Evolutionary conservation across 2,329 filamentous ascomycete species (phyloP).

Genomic region (Beauveria rudraprayagi): DNA sequence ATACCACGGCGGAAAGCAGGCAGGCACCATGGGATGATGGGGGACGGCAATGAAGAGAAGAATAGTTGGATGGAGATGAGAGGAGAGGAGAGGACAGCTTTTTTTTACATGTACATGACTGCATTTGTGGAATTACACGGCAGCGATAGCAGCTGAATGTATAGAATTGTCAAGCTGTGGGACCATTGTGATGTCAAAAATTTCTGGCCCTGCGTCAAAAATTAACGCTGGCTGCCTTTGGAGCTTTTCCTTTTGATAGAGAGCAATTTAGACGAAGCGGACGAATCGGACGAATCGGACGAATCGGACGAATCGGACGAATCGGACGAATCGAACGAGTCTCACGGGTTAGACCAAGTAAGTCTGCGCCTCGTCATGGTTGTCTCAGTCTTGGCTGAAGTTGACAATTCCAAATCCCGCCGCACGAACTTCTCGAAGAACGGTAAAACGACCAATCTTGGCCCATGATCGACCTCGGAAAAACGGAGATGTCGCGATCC

Average conservation of each 20-base stretch:
- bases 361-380: no score
- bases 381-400: not conserved
- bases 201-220: not conserved
- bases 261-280: not conserved
- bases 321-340: not conserved
- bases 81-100: not conserved
- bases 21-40: not conserved
- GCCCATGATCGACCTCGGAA: not conserved
- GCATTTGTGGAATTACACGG: conserved; percentile 8
- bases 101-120: conserved; percentile 10
- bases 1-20: not conserved
- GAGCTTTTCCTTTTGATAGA: not conserved
- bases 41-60: not conserved
- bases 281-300: not conserved
- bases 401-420: not conserved
- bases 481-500: not conserved
- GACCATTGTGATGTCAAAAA: not conserved
- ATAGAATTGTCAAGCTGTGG: conserved; percentile 8
- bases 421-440: no score
- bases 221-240: not conserved
- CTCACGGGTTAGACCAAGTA: not conserved
- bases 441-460: no score
- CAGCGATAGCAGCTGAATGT: conserved; percentile 10
- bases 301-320: not conserved
- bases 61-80: not conserved